Base-by-base conservation (phyloP, 2,329 filamentous ascomycete species). In the Aspergillus texensis region DNA sequence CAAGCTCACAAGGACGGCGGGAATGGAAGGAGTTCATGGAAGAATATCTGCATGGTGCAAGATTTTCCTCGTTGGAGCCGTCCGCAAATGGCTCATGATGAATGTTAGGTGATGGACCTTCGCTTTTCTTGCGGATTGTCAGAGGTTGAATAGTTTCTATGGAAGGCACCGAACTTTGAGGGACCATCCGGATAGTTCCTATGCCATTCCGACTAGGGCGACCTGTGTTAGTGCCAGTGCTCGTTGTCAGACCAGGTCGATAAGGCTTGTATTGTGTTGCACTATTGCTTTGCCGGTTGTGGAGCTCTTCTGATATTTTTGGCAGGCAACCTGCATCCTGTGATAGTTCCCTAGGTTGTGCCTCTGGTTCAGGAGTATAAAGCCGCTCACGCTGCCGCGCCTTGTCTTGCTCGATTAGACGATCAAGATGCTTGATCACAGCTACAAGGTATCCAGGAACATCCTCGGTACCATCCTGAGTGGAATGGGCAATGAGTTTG, bases 371-470 rank as follows among this genome's bases (percentile, higher is more conserved):
- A 2, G 61, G 16, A 0, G 57, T 61, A 10, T 60, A 45, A 14
- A 24, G n/a, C 9, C 28, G 39, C 4, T 50, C 50, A 9, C 36
- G 64, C 41, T 67, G 63, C 28, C 60, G 63, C 3, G 41, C 48
- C n/a, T 71, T 65, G 14, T 76, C 74, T 57, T 77, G 81, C 56
- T 83, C 76, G 66, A 88, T 86, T 30, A 88, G 76, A 21, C 82
- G 81, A 73, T 89, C 86, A 14, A 89, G 79, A 65, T 88, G 84
- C 10, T 82, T 82, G 53, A 91, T 84, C 28, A 91, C 83, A 54
- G 87, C 84, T 36, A 86, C 82, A 48, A 89, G 80, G 63, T 87
- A 84, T 5, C 80, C 78, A 21, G 65, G 83, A 75, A 76, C 79
- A 73, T 70, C 81, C 68, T 70, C 79, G 69, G 70, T 81, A 70